These are phyloP conservation scores for Hanseniaspora gamundiae DNA, from an alignment of 1,139 yeast species.

Conservation along the genomic window DNA sequence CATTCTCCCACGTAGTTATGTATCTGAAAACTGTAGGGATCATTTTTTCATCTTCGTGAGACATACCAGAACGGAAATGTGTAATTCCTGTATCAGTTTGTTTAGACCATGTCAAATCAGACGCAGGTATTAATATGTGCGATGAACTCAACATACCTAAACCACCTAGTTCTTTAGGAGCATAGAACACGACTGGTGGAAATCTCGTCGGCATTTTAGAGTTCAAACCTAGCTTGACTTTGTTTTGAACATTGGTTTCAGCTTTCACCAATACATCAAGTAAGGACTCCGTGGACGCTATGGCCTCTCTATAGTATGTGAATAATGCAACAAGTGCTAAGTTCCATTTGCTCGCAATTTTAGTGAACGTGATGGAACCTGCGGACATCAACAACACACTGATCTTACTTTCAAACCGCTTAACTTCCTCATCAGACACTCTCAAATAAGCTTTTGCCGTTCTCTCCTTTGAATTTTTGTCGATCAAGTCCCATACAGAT, in stretches of 20 bases:
- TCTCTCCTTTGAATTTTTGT: conserved; percentile 64
- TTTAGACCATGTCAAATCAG: conserved; percentile 81
- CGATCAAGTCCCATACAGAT: conserved; percentile 84
- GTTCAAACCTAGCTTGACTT: conserved; percentile 89
- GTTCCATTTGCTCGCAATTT: conserved; percentile 93
- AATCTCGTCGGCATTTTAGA: conserved; percentile 98
- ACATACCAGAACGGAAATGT: conserved; percentile 91
- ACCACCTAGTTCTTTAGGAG: conserved; percentile 96
- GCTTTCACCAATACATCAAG: conserved; percentile 78
- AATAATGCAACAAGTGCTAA: conserved; percentile 80
- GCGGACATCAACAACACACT: conserved; percentile 90
- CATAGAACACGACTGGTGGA: conserved; percentile 97
- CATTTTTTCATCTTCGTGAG: conserved; percentile 60
- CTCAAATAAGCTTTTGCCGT: conserved; percentile 83
- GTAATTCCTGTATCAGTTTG: conserved; percentile 94
- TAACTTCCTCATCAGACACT: conserved; percentile 72
- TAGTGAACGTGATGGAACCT: conserved; percentile 91
- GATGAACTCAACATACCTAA: conserved; percentile 96
- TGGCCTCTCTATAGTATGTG: conserved; percentile 88
- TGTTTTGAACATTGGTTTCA: conserved; percentile 87
- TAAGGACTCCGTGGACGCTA: conserved; percentile 66
- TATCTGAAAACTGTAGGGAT: conserved; percentile 93
- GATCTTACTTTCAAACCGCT: conserved; percentile 69
- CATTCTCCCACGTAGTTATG: conserved; percentile 94
- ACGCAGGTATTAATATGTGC: conserved; percentile 86